Conservation (phyloP, 805 yeast species). For the Starmerella geochares region DNA sequence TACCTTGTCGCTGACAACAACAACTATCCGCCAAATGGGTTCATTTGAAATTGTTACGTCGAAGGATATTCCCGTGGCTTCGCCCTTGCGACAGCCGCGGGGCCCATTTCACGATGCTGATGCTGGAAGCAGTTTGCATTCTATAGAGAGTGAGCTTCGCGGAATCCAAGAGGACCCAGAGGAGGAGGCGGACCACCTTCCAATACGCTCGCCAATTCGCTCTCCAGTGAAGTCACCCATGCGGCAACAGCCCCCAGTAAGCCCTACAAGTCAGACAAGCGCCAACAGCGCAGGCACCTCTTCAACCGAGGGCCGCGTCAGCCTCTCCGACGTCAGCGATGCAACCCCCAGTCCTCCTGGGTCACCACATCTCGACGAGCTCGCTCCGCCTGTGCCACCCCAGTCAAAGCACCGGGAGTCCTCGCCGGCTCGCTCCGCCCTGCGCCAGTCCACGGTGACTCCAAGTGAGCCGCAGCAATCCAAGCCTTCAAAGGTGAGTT, state of each 20-base stretch:
- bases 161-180: slow-evolving; percentile 22
- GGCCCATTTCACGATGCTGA: slow-evolving; percentile 5
- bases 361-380: not conserved
- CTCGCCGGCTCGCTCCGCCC: slow-evolving; percentile 32
- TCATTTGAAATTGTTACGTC: slow-evolving; percentile 31
- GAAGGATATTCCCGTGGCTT: slow-evolving; percentile 25
- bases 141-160: slow-evolving; percentile 23
- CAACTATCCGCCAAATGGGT: slow-evolving; percentile 32
- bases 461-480: not conserved
- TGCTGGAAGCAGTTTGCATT: slow-evolving; percentile 15
- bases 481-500: slow-evolving; percentile 20
- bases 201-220: slow-evolving; percentile 4
- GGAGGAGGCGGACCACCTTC: slow-evolving; percentile 5
- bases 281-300: not conserved
- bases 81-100: slow-evolving; percentile 10
- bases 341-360: slow-evolving; percentile 10
- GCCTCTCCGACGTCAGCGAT: slow-evolving; percentile 8
- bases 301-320: not conserved
- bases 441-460: slow-evolving; percentile 20
- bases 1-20: slow-evolving; percentile 33
- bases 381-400: slow-evolving; percentile 1
- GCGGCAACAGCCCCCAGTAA: not conserved
- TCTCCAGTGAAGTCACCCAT: slow-evolving; percentile 1
- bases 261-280: not conserved
- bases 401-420: slow-evolving; percentile 22